Conservation (phyloP, 495 filamentous ascomycete genomes). For the Melanomma pulvis-pyrius region DNA sequence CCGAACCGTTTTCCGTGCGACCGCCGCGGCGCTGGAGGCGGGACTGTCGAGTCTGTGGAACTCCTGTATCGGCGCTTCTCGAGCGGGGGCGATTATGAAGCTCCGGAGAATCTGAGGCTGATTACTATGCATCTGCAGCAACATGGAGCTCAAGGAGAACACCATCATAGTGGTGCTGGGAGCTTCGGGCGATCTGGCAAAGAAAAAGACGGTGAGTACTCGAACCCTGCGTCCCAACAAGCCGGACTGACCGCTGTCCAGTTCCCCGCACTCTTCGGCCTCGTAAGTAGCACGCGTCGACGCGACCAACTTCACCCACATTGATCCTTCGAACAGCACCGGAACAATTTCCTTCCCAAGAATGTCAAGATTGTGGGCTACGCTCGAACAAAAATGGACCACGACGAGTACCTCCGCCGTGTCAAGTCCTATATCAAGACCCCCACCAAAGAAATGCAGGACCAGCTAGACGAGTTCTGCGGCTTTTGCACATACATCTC, state of each 20-base stretch:
- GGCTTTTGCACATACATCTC: conserved; percentile 87
- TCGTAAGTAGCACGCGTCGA: conserved; percentile 65
- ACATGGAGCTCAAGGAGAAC: conserved; percentile 95
- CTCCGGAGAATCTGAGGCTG: conserved; percentile 17
- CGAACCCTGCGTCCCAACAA: not conserved
- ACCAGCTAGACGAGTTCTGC: conserved; percentile 89
- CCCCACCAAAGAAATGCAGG: conserved; percentile 95
- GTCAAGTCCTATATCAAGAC: conserved; percentile 99
- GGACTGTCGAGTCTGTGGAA: not conserved
- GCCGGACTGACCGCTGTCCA: conserved; percentile 45
- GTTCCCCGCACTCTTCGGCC: conserved; percentile 98
- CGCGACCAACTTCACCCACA: not conserved
- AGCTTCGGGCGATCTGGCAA: conserved; percentile 95
- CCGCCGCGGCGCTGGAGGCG: not conserved
- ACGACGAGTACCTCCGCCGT: conserved; percentile 87
- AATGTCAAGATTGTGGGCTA: conserved; percentile 98
- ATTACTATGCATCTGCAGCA: conserved; percentile 51
- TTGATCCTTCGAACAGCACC: conserved; percentile 63
- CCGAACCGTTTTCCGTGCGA: not conserved
- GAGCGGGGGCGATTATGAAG: not conserved
- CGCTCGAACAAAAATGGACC: conserved; percentile 99
- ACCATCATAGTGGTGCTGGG: conserved; percentile 97
- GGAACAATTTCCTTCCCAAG: conserved; percentile 97
- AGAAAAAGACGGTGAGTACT: conserved; percentile 93
- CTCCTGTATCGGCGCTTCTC: not conserved